Percentiles rank a stretch among this genome's conserved stretches.
phyloP scores from a whole-genome alignment of 2,329 filamentous ascomycete species.

The Colletotrichum aenigma region DNA sequence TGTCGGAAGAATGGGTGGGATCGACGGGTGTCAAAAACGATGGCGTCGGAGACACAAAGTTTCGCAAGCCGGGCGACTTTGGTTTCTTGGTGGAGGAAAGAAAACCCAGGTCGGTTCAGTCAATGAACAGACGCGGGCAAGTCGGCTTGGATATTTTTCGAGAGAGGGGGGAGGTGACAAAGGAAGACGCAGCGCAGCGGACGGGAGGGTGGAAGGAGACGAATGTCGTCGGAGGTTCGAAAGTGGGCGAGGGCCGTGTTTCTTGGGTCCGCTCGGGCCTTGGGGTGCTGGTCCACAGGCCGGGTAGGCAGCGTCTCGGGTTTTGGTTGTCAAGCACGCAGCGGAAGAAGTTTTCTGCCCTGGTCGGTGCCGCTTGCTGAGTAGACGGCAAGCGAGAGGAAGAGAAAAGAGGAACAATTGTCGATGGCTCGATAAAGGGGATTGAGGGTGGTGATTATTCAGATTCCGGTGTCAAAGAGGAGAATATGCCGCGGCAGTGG shows the following conservation, averaged over 20 bases:
- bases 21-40: slow-evolving; percentile 3
- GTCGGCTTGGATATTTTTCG: neutral
- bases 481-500: neutral
- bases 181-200: neutral
- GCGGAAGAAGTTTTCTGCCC: neutral
- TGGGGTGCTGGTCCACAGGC: slow-evolving; percentile 20
- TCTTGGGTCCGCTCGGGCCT: slow-evolving; percentile 23
- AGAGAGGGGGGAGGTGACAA: neutral
- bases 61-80: neutral
- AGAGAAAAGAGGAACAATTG: neutral
- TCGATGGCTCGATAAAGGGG: neutral
- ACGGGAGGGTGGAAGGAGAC: slow-evolving; percentile 9
- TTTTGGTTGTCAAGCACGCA: neutral
- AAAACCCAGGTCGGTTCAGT: slow-evolving; percentile 10
- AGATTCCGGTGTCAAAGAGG: neutral
- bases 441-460: neutral
- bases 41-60: slow-evolving; percentile 1
- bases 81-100: neutral
- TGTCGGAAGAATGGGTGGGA: slow-evolving; percentile 13
- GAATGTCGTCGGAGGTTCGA: slow-evolving; percentile 18
- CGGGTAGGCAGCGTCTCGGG: slow-evolving; percentile 10
- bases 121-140: slow-evolving; percentile 17
- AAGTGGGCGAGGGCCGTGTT: slow-evolving; percentile 20
- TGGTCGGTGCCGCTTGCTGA: neutral
- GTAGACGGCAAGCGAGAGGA: neutral